Evolutionary conservation across 208 protist genomes (phyloP).

Genomic region (Acanthamoeba sp.): DNA sequence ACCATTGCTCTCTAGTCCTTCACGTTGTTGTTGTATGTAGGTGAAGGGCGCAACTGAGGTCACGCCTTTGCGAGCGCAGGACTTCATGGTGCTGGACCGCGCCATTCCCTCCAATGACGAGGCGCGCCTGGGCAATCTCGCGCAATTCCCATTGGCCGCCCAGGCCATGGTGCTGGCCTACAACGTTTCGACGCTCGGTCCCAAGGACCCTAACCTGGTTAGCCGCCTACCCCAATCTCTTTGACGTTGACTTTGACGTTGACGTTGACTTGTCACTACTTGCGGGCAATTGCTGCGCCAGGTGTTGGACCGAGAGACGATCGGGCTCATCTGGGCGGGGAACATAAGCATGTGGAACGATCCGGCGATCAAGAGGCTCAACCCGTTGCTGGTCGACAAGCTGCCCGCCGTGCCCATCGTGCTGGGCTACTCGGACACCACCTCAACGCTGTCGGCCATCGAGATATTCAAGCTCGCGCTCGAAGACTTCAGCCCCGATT

Average conservation of each 20-base stretch:
- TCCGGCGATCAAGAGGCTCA: neutral
- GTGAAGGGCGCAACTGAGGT: neutral
- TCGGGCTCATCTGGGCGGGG: neutral
- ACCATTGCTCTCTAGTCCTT: too few species aligned
- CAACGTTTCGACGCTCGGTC: slow-evolving; percentile 14
- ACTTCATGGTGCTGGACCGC: slow-evolving; percentile 32
- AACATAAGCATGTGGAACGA: neutral
- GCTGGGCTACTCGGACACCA: neutral
- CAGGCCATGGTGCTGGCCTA: neutral
- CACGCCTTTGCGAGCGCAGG: neutral
- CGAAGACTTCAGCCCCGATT: slow-evolving; percentile 12
- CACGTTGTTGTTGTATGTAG: neutral
- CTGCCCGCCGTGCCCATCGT: neutral
- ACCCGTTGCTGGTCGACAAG: slow-evolving; percentile 13
- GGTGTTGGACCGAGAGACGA: slow-evolving; percentile 4
- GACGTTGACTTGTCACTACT: neutral
- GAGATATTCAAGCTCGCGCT: slow-evolving; percentile 12
- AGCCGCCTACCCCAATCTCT: neutral
- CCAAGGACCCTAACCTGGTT: neutral
- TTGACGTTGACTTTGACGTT: neutral
- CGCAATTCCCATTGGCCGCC: neutral
- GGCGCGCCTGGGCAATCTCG: neutral
- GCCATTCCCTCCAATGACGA: neutral
- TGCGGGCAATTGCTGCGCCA: neutral
- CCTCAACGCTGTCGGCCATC: neutral